Conservation (phyloP, 768 basidiomycete species). For the Leccinum aurantiacum region DNA sequence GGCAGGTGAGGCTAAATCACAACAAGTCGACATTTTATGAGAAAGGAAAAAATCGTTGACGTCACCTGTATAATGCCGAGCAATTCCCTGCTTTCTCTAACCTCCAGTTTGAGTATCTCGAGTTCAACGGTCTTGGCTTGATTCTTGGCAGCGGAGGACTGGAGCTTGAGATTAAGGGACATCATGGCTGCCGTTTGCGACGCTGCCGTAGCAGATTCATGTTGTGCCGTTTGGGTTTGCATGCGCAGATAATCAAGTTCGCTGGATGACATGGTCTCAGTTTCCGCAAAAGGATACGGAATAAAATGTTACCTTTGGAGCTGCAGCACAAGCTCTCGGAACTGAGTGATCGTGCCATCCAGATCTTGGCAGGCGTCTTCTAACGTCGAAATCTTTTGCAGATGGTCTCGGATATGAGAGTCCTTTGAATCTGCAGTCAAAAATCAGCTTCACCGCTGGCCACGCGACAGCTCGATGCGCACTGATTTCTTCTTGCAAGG, state of each 20-base stretch:
- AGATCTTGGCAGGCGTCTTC: conserved; percentile 84
- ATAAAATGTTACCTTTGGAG: conserved; percentile 63
- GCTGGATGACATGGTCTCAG: conserved; percentile 39
- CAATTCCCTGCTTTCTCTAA: conserved; percentile 77
- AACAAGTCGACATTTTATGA: conserved; percentile 4
- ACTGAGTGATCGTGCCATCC: conserved; percentile 85
- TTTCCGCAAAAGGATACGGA: conserved; percentile 6
- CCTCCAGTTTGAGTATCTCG: conserved; percentile 84
- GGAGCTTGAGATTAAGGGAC: conserved; percentile 92
- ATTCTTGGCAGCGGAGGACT: conserved; percentile 87
- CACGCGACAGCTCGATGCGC: conserved; percentile 18
- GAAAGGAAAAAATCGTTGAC: neutral
- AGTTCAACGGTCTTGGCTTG: conserved; percentile 88
- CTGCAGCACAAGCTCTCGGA: conserved; percentile 86
- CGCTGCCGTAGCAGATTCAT: conserved; percentile 77
- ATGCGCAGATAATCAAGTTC: conserved; percentile 83
- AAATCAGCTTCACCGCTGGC: neutral
- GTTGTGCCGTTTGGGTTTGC: conserved; percentile 82
- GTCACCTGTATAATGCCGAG: conserved; percentile 78
- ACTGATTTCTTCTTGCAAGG: conserved; percentile 89
- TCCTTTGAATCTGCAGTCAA: conserved; percentile 66
- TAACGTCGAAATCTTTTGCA: conserved; percentile 60
- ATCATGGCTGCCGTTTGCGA: conserved; percentile 92
- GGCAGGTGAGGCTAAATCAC: conserved; percentile 79
- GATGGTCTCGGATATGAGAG: conserved; percentile 62